Conservation (phyloP, 2,329 filamentous ascomycete species). For the Phoma sp. region DNA sequence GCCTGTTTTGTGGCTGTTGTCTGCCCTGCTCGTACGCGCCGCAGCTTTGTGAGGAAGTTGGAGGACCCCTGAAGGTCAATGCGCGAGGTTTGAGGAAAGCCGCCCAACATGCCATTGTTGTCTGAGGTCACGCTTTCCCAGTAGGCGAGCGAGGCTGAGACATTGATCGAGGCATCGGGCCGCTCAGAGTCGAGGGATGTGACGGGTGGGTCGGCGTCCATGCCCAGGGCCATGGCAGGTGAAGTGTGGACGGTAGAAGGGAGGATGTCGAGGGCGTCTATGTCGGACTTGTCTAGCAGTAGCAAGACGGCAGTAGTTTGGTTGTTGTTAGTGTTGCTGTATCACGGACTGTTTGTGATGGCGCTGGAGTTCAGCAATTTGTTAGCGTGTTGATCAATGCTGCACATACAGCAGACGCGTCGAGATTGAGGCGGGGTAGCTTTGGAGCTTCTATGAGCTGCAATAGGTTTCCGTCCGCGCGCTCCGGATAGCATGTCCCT, state of each 20-base stretch:
- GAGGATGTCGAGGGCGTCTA: not conserved
- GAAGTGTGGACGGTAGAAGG: not conserved
- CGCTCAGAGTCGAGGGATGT: slow-evolving; percentile 23
- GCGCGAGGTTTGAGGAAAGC: slow-evolving; percentile 70
- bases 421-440: slow-evolving; percentile 14
- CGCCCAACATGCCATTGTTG: slow-evolving; percentile 81
- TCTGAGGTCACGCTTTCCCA: slow-evolving; percentile 61
- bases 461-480: slow-evolving; percentile 7
- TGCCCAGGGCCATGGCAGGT: slow-evolving; percentile 31
- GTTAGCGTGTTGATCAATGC: slow-evolving; percentile 12
- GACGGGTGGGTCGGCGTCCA: slow-evolving; percentile 34
- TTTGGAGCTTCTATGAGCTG: not conserved
- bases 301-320: not conserved
- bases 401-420: slow-evolving; percentile 13
- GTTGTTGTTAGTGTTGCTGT: not conserved
- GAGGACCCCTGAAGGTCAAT: slow-evolving; percentile 74
- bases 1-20: slow-evolving; percentile 29
- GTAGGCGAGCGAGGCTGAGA: slow-evolving; percentile 54
- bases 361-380: not conserved
- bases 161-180: slow-evolving; percentile 54
- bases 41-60: slow-evolving; percentile 72
- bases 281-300: not conserved
- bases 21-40: slow-evolving; percentile 42
- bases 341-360: not conserved
- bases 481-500: not conserved